phyloP scores from a whole-genome alignment of 768 basidiomycete genomes.

The Suillus lakei region DNA sequence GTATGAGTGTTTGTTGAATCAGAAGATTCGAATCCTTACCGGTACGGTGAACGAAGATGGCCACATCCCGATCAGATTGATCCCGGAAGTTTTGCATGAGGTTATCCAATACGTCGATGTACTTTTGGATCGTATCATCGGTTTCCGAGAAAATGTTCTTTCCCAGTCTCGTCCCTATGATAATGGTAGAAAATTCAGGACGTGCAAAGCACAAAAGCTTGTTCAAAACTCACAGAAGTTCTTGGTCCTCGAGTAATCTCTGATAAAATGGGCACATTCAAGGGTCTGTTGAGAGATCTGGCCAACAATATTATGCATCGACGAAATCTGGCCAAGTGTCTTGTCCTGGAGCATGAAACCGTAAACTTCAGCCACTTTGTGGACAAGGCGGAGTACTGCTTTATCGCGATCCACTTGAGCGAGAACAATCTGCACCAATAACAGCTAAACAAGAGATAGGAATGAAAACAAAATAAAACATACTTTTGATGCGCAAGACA shows the following conservation, averaged over 20 bases:
- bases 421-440: not conserved
- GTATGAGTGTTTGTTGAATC: not conserved
- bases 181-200: not conserved
- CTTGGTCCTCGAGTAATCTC: constrained; percentile 9
- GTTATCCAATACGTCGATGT: not conserved
- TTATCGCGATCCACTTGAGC: constrained; percentile 8
- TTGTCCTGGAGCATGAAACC: constrained; percentile 2
- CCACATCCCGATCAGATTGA: constrained; percentile 1
- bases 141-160: not conserved
- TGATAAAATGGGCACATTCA: constrained; percentile 14
- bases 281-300: constrained; percentile 6
- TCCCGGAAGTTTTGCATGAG: constrained; percentile 13
- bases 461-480: not conserved
- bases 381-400: constrained; percentile 5
- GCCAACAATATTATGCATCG: not conserved
- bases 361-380: constrained; percentile 11
- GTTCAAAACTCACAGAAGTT: constrained; percentile 10
- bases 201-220: not conserved
- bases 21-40: constrained; percentile 9
- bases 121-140: not conserved
- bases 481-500: constrained; percentile 11
- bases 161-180: not conserved
- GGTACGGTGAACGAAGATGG: not conserved
- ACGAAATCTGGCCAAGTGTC: constrained; percentile 3
- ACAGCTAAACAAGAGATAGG: not conserved